Base-by-base conservation (phyloP, 495 filamentous ascomycete genomes). In the Chaetomium tenue region DNA sequence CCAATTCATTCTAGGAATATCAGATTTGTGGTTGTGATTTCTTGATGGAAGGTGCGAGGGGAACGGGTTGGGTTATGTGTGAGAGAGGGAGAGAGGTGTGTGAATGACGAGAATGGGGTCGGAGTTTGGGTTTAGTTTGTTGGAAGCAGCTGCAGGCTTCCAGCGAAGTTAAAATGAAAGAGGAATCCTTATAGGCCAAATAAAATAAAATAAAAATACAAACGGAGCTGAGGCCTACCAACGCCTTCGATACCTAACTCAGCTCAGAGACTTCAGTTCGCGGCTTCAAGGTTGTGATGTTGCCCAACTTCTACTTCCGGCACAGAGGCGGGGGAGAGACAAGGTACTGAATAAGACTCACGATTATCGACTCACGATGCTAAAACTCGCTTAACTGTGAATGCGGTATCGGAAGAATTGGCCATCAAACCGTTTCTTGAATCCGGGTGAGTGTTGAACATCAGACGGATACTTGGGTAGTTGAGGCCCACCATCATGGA, bases 401-500 rank as follows among this genome's bases (percentile, higher is more conserved):
- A 9, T 3, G 26, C 26, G 20, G 26, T 5, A 9, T n/a, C 16
- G 30, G 28, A 20, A 12, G 37, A 16, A 23, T n/a, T 25, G 11
- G 5, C 42, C 22, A 4, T n/a, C n/a, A 7, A 23, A 7, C 3
- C 8, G 25, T 48, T 33, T 33, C 26, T 25, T 20, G 4, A 7
- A 48, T 30, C 12, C 2, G 25, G 18, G 25, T 11, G 1, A 26
- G 39, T 44, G 20, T 56, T 40, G 30, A 56, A 18, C 6, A 18
- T 50, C 20, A 7, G 40, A 22, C 42, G 33, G 53, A 28, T n/a
- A n/a, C n/a, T n/a, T n/a, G n/a, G 53, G 33, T 11, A 37, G 33
- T 37, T 37, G 33, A 37, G 33, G 33, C 33, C 33, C 33, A 37
- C 42, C 53, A 39, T 67, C 77, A 88, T 28, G 87, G 87, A 66